phyloP scores from a whole-genome alignment of 768 basidiomycete genomes.

The Rhodotorula sphaerocarpa region DNA sequence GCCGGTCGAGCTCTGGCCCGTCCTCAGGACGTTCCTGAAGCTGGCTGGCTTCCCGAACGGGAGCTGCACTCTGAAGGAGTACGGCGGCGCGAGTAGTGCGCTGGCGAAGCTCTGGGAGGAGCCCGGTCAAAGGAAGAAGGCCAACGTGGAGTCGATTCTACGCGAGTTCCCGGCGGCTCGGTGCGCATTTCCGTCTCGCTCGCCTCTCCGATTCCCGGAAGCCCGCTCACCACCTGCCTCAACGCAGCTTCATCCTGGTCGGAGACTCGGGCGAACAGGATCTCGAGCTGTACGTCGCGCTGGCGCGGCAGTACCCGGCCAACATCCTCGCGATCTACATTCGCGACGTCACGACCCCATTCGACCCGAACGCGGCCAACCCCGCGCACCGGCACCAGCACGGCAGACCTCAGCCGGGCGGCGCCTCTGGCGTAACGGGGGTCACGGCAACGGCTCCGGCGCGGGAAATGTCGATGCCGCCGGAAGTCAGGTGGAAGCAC shows the following conservation, averaged over 20 bases:
- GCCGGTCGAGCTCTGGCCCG: constrained; percentile 66
- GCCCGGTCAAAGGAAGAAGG: constrained; percentile 66
- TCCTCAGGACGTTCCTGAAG: constrained; percentile 66
- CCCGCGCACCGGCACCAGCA: not conserved
- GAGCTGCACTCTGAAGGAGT: constrained; percentile 54
- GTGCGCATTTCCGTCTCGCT: constrained; percentile 42
- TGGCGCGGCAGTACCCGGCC: constrained; percentile 57
- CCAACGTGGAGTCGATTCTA: constrained; percentile 56
- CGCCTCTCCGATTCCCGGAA: too few relatives aligned
- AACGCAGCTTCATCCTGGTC: constrained; percentile 61
- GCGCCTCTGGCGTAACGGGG: not conserved
- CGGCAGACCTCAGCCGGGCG: not conserved
- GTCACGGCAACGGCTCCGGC: not conserved
- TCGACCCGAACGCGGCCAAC: not conserved
- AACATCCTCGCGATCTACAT: constrained; percentile 76
- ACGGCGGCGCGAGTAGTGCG: constrained; percentile 65
- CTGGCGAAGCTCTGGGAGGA: constrained; percentile 77
- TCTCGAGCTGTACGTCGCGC: constrained; percentile 72
- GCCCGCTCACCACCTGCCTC: too few relatives aligned
- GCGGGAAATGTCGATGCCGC: not conserved
- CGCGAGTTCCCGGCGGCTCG: constrained; percentile 13
- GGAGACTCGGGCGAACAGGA: constrained; percentile 95
- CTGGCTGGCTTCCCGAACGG: constrained; percentile 63
- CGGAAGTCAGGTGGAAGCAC: constrained; percentile 11
- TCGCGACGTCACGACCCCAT: constrained; percentile 56